phyloP scores from a whole-genome alignment of 805 yeast species.

The Monosporozyma unispora region DNA sequence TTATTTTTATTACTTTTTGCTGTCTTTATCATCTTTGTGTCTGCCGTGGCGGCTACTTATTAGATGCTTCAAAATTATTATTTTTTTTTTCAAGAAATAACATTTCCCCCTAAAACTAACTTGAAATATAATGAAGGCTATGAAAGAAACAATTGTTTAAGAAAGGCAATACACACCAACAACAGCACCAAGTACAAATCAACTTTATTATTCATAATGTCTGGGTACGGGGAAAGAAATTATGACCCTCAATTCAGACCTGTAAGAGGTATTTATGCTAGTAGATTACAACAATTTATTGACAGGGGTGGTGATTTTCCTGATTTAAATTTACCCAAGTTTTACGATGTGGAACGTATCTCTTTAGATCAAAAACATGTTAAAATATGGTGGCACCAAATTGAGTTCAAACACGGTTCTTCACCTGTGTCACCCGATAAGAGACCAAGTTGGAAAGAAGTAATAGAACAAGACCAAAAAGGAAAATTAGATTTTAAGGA shows the following conservation, averaged over 20 bases:
- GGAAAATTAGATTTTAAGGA: constrained; percentile 37
- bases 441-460: constrained; percentile 28
- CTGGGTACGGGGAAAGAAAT: constrained; percentile 9
- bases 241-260: constrained; percentile 53
- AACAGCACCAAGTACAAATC: background rate
- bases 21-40: no score
- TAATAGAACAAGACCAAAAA: constrained; percentile 18
- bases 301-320: constrained; percentile 70
- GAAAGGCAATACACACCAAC: no score
- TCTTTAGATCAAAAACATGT: constrained; percentile 38
- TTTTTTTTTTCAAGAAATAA: no score
- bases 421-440: constrained; percentile 33
- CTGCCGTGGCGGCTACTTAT: no score
- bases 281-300: constrained; percentile 50
- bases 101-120: no score
- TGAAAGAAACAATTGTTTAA: no score
- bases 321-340: constrained; percentile 68
- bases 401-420: constrained; percentile 44
- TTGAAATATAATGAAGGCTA: no score
- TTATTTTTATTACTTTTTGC: no score
- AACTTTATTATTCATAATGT: background rate
- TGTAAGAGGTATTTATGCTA: constrained; percentile 50
- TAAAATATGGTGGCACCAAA: constrained; percentile 57
- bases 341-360: constrained; percentile 55
- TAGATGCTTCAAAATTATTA: no score